Evolutionary conservation across 2,329 filamentous ascomycete species (phyloP), one percentile per base, ranked within the genome.

Genomic region (Aureobasidium sp.): DNA sequence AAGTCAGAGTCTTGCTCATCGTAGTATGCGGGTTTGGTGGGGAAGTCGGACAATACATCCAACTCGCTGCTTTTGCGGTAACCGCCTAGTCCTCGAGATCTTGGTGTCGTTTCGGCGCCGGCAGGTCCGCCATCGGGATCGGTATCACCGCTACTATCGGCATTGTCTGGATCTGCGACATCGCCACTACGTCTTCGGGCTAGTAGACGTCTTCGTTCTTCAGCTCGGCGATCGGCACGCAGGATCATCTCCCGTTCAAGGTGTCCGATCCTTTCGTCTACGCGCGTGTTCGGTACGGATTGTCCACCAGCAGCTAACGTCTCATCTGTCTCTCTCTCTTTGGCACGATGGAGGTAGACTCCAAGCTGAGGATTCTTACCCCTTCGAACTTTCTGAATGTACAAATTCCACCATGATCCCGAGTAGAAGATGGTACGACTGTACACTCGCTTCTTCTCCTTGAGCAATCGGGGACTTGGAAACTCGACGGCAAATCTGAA

Each of bases 331-430:
- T 83, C 79, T 25, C 77, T 74, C 61, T 83, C 81, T 65, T 83
- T 83, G 6, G 80, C 81, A 45, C 81, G 78, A 65, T 84, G 81
- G 3, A 84, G 73, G 63, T 84, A 84, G 5, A 84, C 81, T 15
- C 81, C 81, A 1, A 84, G 73, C 65, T 84, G 81, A 11, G 80
- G 78, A 57, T 77, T 80, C 64, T 82, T 81, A 1, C 76, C 74
- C 0, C 78, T 80, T 9, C 78, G 76, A 2, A 83, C 78, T 62
- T 83, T 82, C 65, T 84, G 81, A 11, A 84, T 82, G 67, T 84
- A 84, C n/a, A 84, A 79, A 64, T 84, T 84, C 81, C 81, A 84
- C 17, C 82, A 70, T 19, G 76, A 79, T 2, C 81, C 81, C 4
- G 81, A 81, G 62, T 84, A 84, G 65, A 81, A 83, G 5, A 84